phyloP scores from a whole-genome alignment of 148 eudicot genomes.

The Rhododendron mucronatum region DNA sequence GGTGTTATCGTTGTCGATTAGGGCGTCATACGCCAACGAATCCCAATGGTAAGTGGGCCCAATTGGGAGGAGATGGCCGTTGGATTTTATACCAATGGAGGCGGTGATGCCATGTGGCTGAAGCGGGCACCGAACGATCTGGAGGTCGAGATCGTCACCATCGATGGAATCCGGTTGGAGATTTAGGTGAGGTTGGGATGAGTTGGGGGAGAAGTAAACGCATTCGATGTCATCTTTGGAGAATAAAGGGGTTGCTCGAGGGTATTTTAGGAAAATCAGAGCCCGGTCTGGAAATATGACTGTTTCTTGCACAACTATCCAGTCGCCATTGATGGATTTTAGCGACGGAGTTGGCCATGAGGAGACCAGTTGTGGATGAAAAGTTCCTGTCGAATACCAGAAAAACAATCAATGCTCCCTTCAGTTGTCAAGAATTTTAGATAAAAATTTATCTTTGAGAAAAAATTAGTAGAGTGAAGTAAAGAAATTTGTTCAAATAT shows the following conservation, averaged over 20 bases:
- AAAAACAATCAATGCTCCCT: too few species aligned
- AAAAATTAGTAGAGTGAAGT: too few species aligned
- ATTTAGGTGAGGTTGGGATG: constrained; percentile 20
- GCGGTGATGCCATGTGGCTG: constrained; percentile 29
- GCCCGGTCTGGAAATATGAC: constrained; percentile 42
- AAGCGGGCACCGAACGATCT: constrained; percentile 42
- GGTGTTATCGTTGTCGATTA: constrained; percentile 40
- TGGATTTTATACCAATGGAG: constrained; percentile 18
- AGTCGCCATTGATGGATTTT: constrained; percentile 21
- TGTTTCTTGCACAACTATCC: constrained; percentile 21
- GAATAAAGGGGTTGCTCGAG: constrained; percentile 30
- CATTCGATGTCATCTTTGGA: constrained; percentile 35
- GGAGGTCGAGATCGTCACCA: constrained; percentile 20
- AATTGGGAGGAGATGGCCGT: constrained; percentile 18
- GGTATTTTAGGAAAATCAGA: constrained; percentile 39
- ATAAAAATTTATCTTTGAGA: too few species aligned
- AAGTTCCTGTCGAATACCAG: constrained; percentile 8
- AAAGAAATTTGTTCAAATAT: too few species aligned
- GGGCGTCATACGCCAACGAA: constrained; percentile 43
- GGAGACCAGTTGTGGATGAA: constrained; percentile 22
- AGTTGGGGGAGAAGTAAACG: constrained; percentile 22
- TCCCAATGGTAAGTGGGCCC: constrained; percentile 38
- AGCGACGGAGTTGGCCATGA: constrained; percentile 21
- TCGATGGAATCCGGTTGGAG: constrained; percentile 24
- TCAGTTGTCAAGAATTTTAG: not conserved